A percentile compares a stretch with the other conserved stretches of the same genome.
Conservation (phyloP, 2,329 filamentous ascomycete genomes). For the Colletotrichum coccodes region DNA sequence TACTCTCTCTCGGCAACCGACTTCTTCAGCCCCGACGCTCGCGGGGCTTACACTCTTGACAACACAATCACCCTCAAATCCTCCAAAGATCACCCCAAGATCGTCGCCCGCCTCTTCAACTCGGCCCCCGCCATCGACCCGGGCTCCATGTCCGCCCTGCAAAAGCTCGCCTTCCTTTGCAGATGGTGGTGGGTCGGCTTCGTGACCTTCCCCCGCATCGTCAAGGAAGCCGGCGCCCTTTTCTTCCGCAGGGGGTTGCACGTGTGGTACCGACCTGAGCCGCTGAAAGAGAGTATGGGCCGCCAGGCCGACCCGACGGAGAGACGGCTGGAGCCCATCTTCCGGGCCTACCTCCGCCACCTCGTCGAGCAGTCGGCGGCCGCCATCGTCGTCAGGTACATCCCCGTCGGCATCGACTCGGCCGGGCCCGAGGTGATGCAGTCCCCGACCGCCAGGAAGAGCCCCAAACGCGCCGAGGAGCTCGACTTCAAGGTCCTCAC, state of each 20-base stretch:
- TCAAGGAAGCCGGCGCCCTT: slow-evolving; percentile 67
- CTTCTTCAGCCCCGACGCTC: slow-evolving; percentile 51
- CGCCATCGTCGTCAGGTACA: slow-evolving; percentile 62
- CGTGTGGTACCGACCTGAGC: slow-evolving; percentile 74
- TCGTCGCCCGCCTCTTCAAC: slow-evolving; percentile 70
- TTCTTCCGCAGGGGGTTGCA: slow-evolving; percentile 67
- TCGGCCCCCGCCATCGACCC: slow-evolving; percentile 62
- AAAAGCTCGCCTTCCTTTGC: slow-evolving; percentile 58
- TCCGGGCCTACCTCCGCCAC: slow-evolving; percentile 58
- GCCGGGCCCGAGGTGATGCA: slow-evolving; percentile 45
- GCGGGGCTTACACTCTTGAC: slow-evolving; percentile 57
- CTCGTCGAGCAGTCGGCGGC: slow-evolving; percentile 58
- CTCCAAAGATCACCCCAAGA: slow-evolving; percentile 68
- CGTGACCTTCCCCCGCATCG: slow-evolving; percentile 72
- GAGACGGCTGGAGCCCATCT: slow-evolving; percentile 54
- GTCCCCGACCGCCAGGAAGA: slow-evolving; percentile 41
- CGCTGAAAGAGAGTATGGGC: slow-evolving; percentile 64
- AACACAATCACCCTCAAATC: slow-evolving; percentile 70
- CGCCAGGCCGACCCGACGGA: slow-evolving; percentile 64
- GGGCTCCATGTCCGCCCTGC: slow-evolving; percentile 48
- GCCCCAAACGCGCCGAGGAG: slow-evolving; percentile 40
- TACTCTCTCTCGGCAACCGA: slow-evolving; percentile 64
- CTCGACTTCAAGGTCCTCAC: slow-evolving; percentile 69
- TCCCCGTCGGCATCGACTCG: slow-evolving; percentile 56
- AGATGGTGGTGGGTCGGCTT: slow-evolving; percentile 77